Evolutionary conservation across 2,329 filamentous ascomycete species (phyloP).

Genomic region (Fusarium bulbicola): DNA sequence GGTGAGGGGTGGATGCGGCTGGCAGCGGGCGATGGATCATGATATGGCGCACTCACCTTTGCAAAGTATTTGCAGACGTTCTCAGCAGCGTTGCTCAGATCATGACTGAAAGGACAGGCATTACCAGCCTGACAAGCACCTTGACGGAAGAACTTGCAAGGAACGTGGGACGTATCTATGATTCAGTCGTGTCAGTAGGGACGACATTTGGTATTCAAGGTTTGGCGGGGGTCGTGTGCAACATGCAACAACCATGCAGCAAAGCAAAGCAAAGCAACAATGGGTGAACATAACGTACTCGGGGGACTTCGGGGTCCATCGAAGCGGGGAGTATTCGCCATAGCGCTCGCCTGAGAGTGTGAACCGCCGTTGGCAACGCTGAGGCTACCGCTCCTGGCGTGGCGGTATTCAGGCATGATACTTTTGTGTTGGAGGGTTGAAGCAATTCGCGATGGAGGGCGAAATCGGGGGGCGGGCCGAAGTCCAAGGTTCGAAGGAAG

Average conservation of each 20-base stretch:
- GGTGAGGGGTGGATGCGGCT: slow-evolving; percentile 11
- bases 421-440: slow-evolving; percentile 39
- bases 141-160: slow-evolving; percentile 99
- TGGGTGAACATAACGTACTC: slow-evolving; percentile 52
- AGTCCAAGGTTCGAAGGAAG: slow-evolving; percentile 4
- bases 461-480: slow-evolving; percentile 29
- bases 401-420: slow-evolving; percentile 61
- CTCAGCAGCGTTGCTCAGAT: slow-evolving; percentile 83
- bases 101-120: slow-evolving; percentile 96
- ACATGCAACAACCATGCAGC: slow-evolving; percentile 32
- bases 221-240: slow-evolving; percentile 40
- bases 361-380: slow-evolving; percentile 55
- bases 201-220: slow-evolving; percentile 20
- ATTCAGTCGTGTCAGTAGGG: slow-evolving; percentile 37
- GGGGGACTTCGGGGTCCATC: slow-evolving; percentile 71
- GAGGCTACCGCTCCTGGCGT: slow-evolving; percentile 67
- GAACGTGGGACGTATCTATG: slow-evolving; percentile 92
- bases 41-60: slow-evolving; percentile 71
- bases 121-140: slow-evolving; percentile 95
- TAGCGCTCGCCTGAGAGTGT: slow-evolving; percentile 38
- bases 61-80: slow-evolving; percentile 99
- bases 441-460: slow-evolving; percentile 30
- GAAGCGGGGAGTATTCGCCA: slow-evolving; percentile 55
- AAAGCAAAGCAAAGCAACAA: not conserved
- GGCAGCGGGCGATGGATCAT: slow-evolving; percentile 23